Conservation (phyloP, 148 eudicot genomes). For the Camellia japonica region DNA sequence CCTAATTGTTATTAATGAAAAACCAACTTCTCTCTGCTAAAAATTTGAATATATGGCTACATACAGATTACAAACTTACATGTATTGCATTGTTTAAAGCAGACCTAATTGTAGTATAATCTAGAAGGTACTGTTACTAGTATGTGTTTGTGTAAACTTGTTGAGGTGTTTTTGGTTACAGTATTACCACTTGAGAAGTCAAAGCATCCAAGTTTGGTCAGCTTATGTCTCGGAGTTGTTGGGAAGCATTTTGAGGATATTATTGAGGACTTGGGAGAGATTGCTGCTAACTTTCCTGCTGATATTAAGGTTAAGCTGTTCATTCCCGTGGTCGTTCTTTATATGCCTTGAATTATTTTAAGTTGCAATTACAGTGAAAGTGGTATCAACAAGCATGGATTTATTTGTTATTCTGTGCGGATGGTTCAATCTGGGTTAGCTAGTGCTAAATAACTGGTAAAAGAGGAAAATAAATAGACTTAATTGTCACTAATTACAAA, state of each 20-base stretch:
- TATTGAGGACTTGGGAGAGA: constrained; percentile 61
- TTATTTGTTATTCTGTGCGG: neutral
- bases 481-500: too few species aligned
- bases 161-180: constrained; percentile 23
- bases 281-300: constrained; percentile 56
- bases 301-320: constrained; percentile 59
- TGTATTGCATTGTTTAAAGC: neutral
- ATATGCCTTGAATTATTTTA: neutral
- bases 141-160: neutral
- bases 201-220: constrained; percentile 63
- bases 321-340: neutral
- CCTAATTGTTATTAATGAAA: too few species aligned
- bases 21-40: too few species aligned
- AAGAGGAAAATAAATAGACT: too few species aligned
- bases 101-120: neutral
- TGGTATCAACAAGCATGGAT: neutral
- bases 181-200: constrained; percentile 33
- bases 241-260: constrained; percentile 87
- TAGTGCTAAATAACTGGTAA: too few species aligned
- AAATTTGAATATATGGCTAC: neutral
- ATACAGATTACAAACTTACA: neutral
- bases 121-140: neutral
- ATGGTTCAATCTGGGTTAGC: neutral
- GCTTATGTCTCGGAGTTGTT: constrained; percentile 66
- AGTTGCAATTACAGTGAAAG: neutral